Base-by-base conservation (phyloP, 495 filamentous ascomycete species). In the Aspergillus bertholletiae region DNA sequence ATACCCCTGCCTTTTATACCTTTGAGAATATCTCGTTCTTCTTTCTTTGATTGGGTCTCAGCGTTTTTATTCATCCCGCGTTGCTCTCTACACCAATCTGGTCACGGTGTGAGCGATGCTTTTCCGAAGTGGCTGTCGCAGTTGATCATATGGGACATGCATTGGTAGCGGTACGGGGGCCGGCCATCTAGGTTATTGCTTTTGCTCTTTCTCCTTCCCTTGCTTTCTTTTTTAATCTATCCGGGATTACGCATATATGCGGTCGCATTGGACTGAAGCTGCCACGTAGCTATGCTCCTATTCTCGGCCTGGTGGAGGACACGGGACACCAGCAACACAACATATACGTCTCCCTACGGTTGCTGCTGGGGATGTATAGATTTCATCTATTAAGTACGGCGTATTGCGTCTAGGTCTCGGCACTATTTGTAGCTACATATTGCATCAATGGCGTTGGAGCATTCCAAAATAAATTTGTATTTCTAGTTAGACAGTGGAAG, bases 91-190 rank as follows among this genome's bases (percentile, higher is more conserved):
- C 30, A n/a, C 46, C 30, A 43, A 37, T 46, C 40, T 35, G 37
- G 50, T 24, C 32, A 41, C 12, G 46, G 44, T 41, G 53, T 49
- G 46, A 56, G 49, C 53, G 51, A 54, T 51, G 47, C 53, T 28
- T 44, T 68, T 58, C 55, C 67, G 54, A 68, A 66, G 55, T 57
- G 63, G 63, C 61, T 50, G 40, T 62, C 44, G 44, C 46, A 46
- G 59, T 54, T 61, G 53, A 26, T 63, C 49, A 57, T 49, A 53
- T 62, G 57, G 67, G 58, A 63, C 64, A 63, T 72, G 69, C 69
- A 71, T 72, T 53, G 62, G 56, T 61, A 63, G 56, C 65, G 61
- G 58, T 57, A 40, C 40, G 52, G 23, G 45, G 35, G 47, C 13
- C 54, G 34, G 47, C 45, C 21, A 41, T 56, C 22, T 53, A 66